Evolutionary conservation across 352 stramenopile genomes (phyloP), one percentile per base, ranked within the genome.

Genomic region (Globisporangium echinulatum): DNA sequence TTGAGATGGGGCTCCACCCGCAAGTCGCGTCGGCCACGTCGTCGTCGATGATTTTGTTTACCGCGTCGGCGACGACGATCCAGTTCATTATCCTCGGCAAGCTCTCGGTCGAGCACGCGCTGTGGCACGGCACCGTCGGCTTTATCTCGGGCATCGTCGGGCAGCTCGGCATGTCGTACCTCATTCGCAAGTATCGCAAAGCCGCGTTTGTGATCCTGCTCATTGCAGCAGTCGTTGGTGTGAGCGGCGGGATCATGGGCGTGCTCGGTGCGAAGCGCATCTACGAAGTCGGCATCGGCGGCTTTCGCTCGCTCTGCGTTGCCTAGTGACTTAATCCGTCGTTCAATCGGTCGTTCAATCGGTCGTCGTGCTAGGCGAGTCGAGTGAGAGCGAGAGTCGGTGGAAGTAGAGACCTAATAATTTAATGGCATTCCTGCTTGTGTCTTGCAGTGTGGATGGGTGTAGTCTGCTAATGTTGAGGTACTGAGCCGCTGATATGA

Each of bases 61-160:
- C 91, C 9, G 98, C 92, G 38, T 98, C 95, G 11, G 92, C 94
- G 5, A 98, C 96, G 7, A 98, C 96, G 19, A 96, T 95, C 56
- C 75, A 76, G 66, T 99, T 98, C 71, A 88, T 97, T 57, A 88
- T 98, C 14, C 89, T 98, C 58, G 96, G 94, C 5, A 90, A 96
- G 48, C 67, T 98, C 36, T 81, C 88, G 46, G 69, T 85, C 44
- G 88, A 98, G 54, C 97, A 98, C 65, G 95, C 86, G 3, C 58
- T 93, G 17, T 88, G 90, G 64, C 87, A 98, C 56, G 91, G 96
- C 55, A 58, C 85, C 7, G 77, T 98, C n/a, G 94, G 95, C 19
- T 96, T 98, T 61, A 50, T 95, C 25, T 82, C 90, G 6, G 97
- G 93, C 3, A 71, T 90, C 33, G 70, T 97, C 14, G 96, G 95